These are phyloP conservation scores for Tricholomella constricta DNA, from an alignment of 768 basidiomycete species.

Conservation along the genomic window DNA sequence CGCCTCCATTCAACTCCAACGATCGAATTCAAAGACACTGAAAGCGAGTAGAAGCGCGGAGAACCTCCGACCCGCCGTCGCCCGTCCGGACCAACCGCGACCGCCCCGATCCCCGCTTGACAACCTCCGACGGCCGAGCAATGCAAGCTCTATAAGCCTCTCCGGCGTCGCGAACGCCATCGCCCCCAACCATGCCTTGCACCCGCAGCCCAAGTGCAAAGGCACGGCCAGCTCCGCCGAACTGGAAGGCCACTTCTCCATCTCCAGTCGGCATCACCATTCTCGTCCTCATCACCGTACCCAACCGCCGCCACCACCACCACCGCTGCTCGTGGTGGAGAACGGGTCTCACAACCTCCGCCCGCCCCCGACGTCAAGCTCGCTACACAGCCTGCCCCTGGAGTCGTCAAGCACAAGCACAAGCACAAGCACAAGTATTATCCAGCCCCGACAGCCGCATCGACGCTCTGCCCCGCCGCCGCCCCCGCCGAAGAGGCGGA, in stretches of 20 bases:
- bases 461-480: constrained; percentile 65
- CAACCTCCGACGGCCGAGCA: constrained; percentile 37
- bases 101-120: constrained; percentile 37
- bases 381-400: not conserved
- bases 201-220: constrained; percentile 23
- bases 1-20: constrained; percentile 35
- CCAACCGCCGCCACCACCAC: too few species aligned
- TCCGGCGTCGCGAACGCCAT: constrained; percentile 19
- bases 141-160: constrained; percentile 41
- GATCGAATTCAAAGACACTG: constrained; percentile 44
- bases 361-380: constrained; percentile 9
- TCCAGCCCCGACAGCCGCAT: constrained; percentile 23
- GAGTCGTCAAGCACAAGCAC: too few species aligned
- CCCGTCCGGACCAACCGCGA: constrained; percentile 23
- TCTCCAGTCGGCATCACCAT: constrained; percentile 12
- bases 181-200: constrained; percentile 2
- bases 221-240: constrained; percentile 26
- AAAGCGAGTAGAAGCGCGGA: constrained; percentile 73
- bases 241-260: constrained; percentile 21
- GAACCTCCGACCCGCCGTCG: constrained; percentile 38
- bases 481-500: constrained; percentile 67
- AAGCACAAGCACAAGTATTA: too few species aligned
- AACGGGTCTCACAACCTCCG: constrained; percentile 14
- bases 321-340: constrained; percentile 6
- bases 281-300: not conserved